Conservation (phyloP, 2,329 filamentous ascomycete species). For the Pestalotiopsis sp. region DNA sequence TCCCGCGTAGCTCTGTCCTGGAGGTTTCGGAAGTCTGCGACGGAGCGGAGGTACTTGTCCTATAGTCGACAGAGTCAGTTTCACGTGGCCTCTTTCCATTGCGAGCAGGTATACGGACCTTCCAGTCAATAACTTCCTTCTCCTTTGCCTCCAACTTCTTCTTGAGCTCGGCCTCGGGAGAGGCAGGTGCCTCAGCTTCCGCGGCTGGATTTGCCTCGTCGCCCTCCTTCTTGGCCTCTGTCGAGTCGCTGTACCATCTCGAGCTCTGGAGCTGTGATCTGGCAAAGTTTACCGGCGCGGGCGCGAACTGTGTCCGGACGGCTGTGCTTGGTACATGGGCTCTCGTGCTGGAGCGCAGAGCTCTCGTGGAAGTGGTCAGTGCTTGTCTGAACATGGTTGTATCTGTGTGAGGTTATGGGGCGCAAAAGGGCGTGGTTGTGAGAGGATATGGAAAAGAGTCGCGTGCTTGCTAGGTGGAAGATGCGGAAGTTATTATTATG, state of each 20-base stretch:
- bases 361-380: constrained; percentile 29
- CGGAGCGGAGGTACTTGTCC: constrained; percentile 92
- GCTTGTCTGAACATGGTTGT: constrained; percentile 32
- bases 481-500: neutral
- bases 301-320: constrained; percentile 45
- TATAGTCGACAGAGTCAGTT: constrained; percentile 36
- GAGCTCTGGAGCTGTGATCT: constrained; percentile 24
- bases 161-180: constrained; percentile 53
- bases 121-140: constrained; percentile 77
- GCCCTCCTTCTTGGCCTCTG: constrained; percentile 42
- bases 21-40: constrained; percentile 97
- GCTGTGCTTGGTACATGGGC: constrained; percentile 53
- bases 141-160: constrained; percentile 73
- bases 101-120: constrained; percentile 59
- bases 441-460: neutral
- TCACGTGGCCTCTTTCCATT: constrained; percentile 7
- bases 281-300: constrained; percentile 34
- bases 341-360: constrained; percentile 28
- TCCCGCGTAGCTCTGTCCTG: constrained; percentile 94
- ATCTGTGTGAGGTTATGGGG: neutral
- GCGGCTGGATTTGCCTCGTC: neutral
- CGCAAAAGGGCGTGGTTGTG: neutral
- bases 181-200: constrained; percentile 26
- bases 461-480: constrained; percentile 2
- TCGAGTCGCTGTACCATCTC: constrained; percentile 39